Conservation (phyloP, 225 moss, liverwort and hornwort species). For the Marchantia paleacea region DNA sequence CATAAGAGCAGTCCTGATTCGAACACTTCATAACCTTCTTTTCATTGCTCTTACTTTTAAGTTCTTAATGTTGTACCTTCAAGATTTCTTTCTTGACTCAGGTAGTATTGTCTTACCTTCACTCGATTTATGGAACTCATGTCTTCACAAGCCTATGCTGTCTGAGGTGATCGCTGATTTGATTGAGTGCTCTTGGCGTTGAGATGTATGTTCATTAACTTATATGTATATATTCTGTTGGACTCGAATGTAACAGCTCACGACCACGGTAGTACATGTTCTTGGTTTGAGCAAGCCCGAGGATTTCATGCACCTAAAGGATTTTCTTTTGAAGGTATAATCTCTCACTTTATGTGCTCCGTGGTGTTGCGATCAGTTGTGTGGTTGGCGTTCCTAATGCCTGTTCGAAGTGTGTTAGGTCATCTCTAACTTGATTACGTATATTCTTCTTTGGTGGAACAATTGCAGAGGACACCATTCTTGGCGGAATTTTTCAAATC, state of each 20-base stretch:
- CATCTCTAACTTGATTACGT: not conserved
- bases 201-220: too few relatives aligned
- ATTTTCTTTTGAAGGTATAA: slow-evolving; percentile 40
- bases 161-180: too few relatives aligned
- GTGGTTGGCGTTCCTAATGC: not conserved
- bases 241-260: slow-evolving; percentile 24
- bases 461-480: slow-evolving; percentile 33
- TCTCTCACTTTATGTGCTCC: not conserved
- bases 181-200: too few relatives aligned
- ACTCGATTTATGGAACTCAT: too few relatives aligned
- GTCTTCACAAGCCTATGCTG: too few relatives aligned
- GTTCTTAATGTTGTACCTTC: too few relatives aligned
- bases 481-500: slow-evolving; percentile 34
- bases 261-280: slow-evolving; percentile 40
- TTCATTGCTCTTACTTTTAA: too few relatives aligned
- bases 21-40: too few relatives aligned
- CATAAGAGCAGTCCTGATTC: too few relatives aligned
- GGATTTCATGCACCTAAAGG: slow-evolving; percentile 39
- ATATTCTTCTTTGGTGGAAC: not conserved
- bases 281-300: slow-evolving; percentile 35
- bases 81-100: too few relatives aligned
- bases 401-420: not conserved
- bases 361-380: not conserved
- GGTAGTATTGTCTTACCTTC: too few relatives aligned
- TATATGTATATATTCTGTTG: not conserved